phyloP scores from a whole-genome alignment of 2,329 filamentous ascomycete genomes.

The Drechslera avenae region DNA sequence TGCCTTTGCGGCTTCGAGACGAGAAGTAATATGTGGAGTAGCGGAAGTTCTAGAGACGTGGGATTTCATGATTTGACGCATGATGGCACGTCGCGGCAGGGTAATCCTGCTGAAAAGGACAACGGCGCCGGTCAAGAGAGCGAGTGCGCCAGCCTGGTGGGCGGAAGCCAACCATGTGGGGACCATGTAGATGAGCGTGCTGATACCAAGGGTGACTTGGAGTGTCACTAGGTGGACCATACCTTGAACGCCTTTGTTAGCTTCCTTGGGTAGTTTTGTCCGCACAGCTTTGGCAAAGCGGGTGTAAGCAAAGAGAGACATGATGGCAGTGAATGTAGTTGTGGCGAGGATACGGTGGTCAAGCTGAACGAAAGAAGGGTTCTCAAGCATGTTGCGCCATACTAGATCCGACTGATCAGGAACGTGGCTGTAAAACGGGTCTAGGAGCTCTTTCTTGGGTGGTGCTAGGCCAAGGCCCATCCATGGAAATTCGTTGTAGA shows the following conservation, averaged over 20 bases:
- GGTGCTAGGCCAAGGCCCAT: constrained; percentile 88
- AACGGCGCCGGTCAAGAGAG: constrained; percentile 79
- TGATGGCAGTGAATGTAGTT: constrained; percentile 81
- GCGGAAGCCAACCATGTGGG: constrained; percentile 85
- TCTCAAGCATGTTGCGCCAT: constrained; percentile 98
- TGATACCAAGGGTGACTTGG: constrained; percentile 86
- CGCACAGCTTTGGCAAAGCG: constrained; percentile 71
- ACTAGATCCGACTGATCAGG: constrained; percentile 81
- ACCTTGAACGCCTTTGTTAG: constrained; percentile 75
- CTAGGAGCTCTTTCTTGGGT: constrained; percentile 80
- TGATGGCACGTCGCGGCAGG: constrained; percentile 40
- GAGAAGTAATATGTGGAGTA: constrained; percentile 27
- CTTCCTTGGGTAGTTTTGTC: constrained; percentile 59
- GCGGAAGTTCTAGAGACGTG: constrained; percentile 19
- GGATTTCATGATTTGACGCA: constrained; percentile 38
- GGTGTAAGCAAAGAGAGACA: constrained; percentile 80
- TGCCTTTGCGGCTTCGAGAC: constrained; percentile 25
- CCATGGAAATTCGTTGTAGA: constrained; percentile 98
- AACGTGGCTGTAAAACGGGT: constrained; percentile 80
- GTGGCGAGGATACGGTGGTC: constrained; percentile 92
- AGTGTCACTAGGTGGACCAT: constrained; percentile 80
- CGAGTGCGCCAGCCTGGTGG: constrained; percentile 89
- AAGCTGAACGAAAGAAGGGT: constrained; percentile 92
- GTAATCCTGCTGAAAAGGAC: constrained; percentile 69
- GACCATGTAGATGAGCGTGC: constrained; percentile 91